Evolutionary conservation across 2,329 filamentous ascomycete species (phyloP).

Genomic region (Myotisia sp.): DNA sequence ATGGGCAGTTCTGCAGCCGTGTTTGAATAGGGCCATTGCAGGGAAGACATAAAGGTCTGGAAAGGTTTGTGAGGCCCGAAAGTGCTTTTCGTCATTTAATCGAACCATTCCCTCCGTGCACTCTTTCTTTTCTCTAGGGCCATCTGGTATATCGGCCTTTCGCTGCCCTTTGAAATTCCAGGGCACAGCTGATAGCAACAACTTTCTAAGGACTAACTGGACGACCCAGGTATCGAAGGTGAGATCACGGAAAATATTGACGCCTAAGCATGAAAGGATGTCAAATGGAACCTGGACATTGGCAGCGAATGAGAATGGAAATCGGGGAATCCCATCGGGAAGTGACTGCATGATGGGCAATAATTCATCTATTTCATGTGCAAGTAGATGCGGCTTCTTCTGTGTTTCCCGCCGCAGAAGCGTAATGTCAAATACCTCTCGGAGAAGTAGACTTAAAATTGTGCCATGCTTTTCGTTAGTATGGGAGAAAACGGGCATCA

Average conservation of each 20-base stretch:
- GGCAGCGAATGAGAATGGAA: slow-evolving; percentile 23
- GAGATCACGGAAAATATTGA: slow-evolving; percentile 25
- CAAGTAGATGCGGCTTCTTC: slow-evolving; percentile 16
- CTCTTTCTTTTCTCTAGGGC: slow-evolving; percentile 4
- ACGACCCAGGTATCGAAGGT: slow-evolving; percentile 27
- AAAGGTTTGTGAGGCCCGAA: slow-evolving; percentile 14
- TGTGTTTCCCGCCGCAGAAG: slow-evolving; percentile 17
- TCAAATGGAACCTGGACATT: slow-evolving; percentile 27
- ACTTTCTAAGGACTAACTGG: slow-evolving; percentile 21
- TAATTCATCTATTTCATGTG: slow-evolving; percentile 25
- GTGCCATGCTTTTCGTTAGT: slow-evolving; percentile 23
- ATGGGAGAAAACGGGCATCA: slow-evolving; percentile 13
- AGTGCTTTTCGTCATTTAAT: background rate
- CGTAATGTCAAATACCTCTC: slow-evolving; percentile 25
- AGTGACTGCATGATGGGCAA: slow-evolving; percentile 14
- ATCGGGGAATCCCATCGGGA: slow-evolving; percentile 4
- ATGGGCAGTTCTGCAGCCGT: slow-evolving; percentile 12
- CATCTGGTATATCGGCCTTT: slow-evolving; percentile 1
- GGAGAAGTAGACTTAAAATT: slow-evolving; percentile 21
- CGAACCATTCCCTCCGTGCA: slow-evolving; percentile 5
- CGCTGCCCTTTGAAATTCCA: slow-evolving; percentile 16
- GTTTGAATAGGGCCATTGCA: slow-evolving; percentile 22
- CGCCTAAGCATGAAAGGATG: slow-evolving; percentile 22
- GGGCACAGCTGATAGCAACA: slow-evolving; percentile 20
- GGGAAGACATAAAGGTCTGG: slow-evolving; percentile 21